Evolutionary conservation across 257 asterid genomes (phyloP), one percentile per base, ranked within the genome.

Genomic region (Solanum okadae): DNA sequence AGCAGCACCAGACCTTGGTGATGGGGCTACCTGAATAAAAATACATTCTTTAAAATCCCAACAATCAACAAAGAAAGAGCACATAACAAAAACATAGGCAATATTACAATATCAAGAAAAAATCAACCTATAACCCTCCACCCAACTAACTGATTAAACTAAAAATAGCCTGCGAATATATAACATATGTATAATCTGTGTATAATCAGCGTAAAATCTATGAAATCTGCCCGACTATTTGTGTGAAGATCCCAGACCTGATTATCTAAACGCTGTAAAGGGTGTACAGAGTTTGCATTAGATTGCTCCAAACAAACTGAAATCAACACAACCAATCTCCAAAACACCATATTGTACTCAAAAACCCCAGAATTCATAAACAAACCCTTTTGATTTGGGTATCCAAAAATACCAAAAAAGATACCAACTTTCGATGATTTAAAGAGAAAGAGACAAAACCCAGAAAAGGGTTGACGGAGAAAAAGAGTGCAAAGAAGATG

Each of bases 401-500:
- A 65, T n/a, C 10, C 12, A 14, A n/a, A 49, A 76, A 86, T 20
- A 78, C 83, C 83, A 35, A 37, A 65, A 20, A 65, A 38, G 52
- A 34, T 71, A 37, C 59, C 88, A 79, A 70, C 49, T 22, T 87
- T 27, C 3, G 15, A 72, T 84, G 3, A 78, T 5, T 34, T 27
- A 86, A 78, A 88, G 33, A 78, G 38, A 42, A 68, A 40, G 5
- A n/a, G 83, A 70, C 5, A 76, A 46, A 61, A 31, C 75, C 40
- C 35, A 65, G 61, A 82, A 46, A 87, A 90, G 87, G 20, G 86
- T 67, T 86, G 94, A 90, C 94, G 93, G 94, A 90, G 18, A 34
- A 40, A 90, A 59, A 84, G 86, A 90, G 89, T 84, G 88, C 34
- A 31, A 38, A 23, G 29, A 31, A 76, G 83, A 79, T 16, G 83